These are phyloP conservation scores for Tuber brumale DNA, from an alignment of 495 filamentous ascomycete species.

Conservation along the genomic window DNA sequence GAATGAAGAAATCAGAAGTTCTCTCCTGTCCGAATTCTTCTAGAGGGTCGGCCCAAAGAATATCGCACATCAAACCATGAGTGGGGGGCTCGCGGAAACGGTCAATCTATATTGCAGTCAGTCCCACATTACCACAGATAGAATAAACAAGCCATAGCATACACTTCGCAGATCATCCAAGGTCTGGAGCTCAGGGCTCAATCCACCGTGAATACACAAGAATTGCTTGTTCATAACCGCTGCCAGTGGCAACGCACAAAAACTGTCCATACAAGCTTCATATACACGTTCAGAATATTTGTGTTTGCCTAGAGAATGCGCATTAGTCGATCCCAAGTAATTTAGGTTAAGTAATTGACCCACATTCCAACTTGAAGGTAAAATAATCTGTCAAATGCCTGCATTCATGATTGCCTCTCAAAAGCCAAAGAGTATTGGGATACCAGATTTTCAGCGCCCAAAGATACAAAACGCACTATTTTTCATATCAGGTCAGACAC, in stretches of 20 bases:
- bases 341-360: slow-evolving; percentile 4
- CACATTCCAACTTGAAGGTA: slow-evolving; percentile 96
- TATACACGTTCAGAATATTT: slow-evolving; percentile 96
- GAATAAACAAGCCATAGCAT: slow-evolving; percentile 1
- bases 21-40: slow-evolving; percentile 99
- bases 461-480: slow-evolving; percentile 83
- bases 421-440: slow-evolving; percentile 90
- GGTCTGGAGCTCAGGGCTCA: slow-evolving; percentile 92
- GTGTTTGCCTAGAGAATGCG: slow-evolving; percentile 46
- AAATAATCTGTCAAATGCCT: slow-evolving; percentile 99
- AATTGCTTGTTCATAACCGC: slow-evolving; percentile 99
- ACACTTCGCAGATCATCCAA: slow-evolving; percentile 61
- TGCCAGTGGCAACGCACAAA: slow-evolving; percentile 87
- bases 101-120: slow-evolving; percentile 63
- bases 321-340: slow-evolving; percentile 11
- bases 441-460: slow-evolving; percentile 99
- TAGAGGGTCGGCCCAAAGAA: slow-evolving; percentile 97
- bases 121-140: background rate
- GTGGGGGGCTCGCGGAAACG: slow-evolving; percentile 96
- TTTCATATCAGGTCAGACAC: slow-evolving; percentile 10
- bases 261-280: slow-evolving; percentile 96
- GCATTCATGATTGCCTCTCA: slow-evolving; percentile 97
- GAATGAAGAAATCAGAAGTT: slow-evolving; percentile 90
- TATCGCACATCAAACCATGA: slow-evolving; percentile 97
- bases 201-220: slow-evolving; percentile 92